phyloP scores from a whole-genome alignment of 306 rosid species.

The Argentina anserina region DNA sequence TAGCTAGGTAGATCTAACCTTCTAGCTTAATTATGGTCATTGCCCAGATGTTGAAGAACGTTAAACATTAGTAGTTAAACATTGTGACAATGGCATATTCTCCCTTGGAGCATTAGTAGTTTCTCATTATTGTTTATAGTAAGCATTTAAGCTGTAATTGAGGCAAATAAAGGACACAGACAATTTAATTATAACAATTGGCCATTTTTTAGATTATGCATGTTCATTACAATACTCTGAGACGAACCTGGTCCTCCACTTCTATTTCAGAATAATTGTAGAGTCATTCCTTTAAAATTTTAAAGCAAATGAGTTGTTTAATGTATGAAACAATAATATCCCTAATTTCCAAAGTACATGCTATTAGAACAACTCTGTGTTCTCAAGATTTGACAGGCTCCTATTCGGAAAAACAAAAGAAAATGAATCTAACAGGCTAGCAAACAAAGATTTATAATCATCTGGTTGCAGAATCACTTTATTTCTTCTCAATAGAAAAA shows the following conservation, averaged over 20 bases:
- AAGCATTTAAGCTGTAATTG: not conserved
- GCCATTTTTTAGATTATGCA: not conserved
- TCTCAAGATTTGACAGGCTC: too few relatives aligned
- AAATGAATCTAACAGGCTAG: not conserved
- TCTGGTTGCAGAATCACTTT: not conserved
- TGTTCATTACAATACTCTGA: not conserved
- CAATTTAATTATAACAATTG: not conserved
- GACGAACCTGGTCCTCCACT: not conserved
- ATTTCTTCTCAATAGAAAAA: not conserved
- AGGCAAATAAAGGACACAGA: not conserved
- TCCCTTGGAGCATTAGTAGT: not conserved
- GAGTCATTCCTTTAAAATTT: not conserved
- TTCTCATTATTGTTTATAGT: not conserved
- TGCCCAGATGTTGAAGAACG: not conserved
- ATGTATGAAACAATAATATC: not conserved
- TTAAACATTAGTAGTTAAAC: not conserved
- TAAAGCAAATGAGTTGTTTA: not conserved
- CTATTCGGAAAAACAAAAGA: too few relatives aligned
- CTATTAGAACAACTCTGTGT: not conserved
- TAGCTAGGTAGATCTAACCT: not conserved
- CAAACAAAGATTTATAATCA: not conserved
- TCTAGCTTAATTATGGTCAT: not conserved
- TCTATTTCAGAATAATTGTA: not conserved
- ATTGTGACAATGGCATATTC: not conserved
- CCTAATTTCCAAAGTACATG: not conserved